These are phyloP conservation scores for Euphorbia tirucalli DNA, from an alignment of 345 rosid species.

Conservation along the genomic window DNA sequence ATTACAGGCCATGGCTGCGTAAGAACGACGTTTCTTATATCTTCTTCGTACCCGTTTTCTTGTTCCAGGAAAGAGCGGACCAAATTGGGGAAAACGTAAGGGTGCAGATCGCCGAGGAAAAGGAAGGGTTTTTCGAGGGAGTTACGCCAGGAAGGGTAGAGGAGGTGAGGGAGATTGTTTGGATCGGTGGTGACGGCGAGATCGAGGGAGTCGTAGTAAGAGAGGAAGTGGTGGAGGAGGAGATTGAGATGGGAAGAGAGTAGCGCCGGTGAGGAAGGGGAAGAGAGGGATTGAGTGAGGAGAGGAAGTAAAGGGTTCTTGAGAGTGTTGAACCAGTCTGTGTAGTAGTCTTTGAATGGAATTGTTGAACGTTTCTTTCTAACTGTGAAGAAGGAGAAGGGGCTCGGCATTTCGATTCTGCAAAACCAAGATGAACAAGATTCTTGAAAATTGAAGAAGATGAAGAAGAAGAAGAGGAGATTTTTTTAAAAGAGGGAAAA, in stretches of 20 bases:
- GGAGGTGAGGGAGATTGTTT: slow-evolving; percentile 54
- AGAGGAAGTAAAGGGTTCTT: slow-evolving; percentile 60
- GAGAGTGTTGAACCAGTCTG: slow-evolving; percentile 62
- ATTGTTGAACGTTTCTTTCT: slow-evolving; percentile 46
- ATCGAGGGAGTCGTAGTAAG: slow-evolving; percentile 78
- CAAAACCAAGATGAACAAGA: slow-evolving; percentile 1
- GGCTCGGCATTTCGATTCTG: slow-evolving; percentile 37
- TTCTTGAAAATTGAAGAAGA: background rate
- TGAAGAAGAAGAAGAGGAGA: background rate
- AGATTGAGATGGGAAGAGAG: slow-evolving; percentile 52
- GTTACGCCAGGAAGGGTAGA: slow-evolving; percentile 75
- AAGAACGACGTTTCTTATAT: background rate
- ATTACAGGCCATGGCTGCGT: slow-evolving; percentile 37
- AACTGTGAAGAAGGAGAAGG: slow-evolving; percentile 41
- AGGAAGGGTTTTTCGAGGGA: slow-evolving; percentile 70
- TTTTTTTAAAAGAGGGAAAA: no score
- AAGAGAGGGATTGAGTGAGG: slow-evolving; percentile 58
- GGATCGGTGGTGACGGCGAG: slow-evolving; percentile 43
- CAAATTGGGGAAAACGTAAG: slow-evolving; percentile 74
- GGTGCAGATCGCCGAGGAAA: slow-evolving; percentile 87
- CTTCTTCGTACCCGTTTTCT: slow-evolving; percentile 32
- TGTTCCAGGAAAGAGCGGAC: slow-evolving; percentile 57
- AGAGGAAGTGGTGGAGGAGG: slow-evolving; percentile 67
- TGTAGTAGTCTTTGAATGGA: slow-evolving; percentile 56
- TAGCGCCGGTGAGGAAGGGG: slow-evolving; percentile 40